These are phyloP conservation scores for Spathaspora girioi DNA, from an alignment of 805 yeast genomes.

Conservation along the genomic window DNA sequence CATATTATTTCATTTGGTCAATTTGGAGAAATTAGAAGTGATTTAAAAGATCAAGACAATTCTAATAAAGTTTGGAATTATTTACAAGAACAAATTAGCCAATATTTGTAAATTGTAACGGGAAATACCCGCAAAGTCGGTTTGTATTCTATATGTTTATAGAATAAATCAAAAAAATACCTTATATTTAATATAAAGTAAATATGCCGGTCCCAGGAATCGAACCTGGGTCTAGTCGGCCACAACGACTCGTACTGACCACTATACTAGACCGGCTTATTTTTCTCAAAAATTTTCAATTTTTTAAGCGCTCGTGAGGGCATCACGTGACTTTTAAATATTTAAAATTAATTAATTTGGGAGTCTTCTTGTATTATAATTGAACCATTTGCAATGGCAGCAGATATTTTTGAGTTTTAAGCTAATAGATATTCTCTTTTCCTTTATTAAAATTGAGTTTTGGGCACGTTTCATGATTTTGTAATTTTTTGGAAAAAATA, in stretches of 20 bases:
- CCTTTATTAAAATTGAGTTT: too few species aligned
- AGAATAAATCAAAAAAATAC: too few species aligned
- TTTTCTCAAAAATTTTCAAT: background rate
- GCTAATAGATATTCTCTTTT: background rate
- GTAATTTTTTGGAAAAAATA: too few species aligned
- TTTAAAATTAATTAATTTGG: background rate
- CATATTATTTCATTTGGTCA: slow-evolving; percentile 37
- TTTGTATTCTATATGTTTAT: too few species aligned
- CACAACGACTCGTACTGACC: slow-evolving; percentile 49
- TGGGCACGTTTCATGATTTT: too few species aligned
- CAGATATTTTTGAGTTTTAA: too few species aligned
- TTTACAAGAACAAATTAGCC: slow-evolving; percentile 21
- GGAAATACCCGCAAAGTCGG: too few species aligned
- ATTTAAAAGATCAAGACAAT: slow-evolving; percentile 26
- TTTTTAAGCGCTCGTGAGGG: background rate
- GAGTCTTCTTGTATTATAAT: too few species aligned
- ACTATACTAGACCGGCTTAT: slow-evolving; percentile 46
- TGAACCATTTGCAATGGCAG: too few species aligned
- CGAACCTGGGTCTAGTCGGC: slow-evolving; percentile 51
- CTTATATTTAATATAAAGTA: too few species aligned
- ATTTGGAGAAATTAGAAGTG: slow-evolving; percentile 27
- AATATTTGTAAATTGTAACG: slow-evolving; percentile 1
- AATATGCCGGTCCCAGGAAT: slow-evolving; percentile 47
- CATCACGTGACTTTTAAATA: background rate
- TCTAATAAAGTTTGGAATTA: slow-evolving; percentile 33